These are phyloP conservation scores for Gossypium bickii DNA, from an alignment of 345 rosid genomes.

Conservation along the genomic window DNA sequence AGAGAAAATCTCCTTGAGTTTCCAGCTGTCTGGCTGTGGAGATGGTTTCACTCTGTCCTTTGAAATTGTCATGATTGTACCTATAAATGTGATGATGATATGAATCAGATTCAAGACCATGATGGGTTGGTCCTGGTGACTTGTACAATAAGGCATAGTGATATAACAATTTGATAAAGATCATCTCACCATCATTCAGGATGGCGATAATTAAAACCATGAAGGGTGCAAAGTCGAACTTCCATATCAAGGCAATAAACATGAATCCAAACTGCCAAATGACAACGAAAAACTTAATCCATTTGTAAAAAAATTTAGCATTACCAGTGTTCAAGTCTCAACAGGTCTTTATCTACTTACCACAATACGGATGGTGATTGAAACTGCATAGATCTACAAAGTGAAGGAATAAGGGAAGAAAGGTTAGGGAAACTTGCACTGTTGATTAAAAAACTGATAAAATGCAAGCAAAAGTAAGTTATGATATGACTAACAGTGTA, in stretches of 20 bases:
- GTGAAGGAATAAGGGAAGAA: conserved; percentile 2
- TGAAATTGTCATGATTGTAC: conserved; percentile 90
- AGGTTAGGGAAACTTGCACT: neutral
- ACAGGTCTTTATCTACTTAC: conserved; percentile 21
- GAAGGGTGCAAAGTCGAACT: conserved; percentile 87
- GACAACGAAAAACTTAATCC: neutral
- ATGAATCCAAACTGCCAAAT: conserved; percentile 75
- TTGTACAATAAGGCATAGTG: neutral
- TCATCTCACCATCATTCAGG: conserved; percentile 68
- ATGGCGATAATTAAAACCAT: conserved; percentile 93
- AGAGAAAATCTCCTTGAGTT: conserved; percentile 70
- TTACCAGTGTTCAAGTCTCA: neutral
- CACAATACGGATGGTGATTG: conserved; percentile 88
- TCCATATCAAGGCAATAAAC: conserved; percentile 85
- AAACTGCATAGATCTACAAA: conserved; percentile 87
- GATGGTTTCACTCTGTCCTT: conserved; percentile 86
- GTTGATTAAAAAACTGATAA: neutral
- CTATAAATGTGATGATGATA: conserved; percentile 23
- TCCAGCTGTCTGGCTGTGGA: conserved; percentile 92
- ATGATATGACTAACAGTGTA: conserved; percentile 57
- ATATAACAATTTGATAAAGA: conserved; percentile 7
- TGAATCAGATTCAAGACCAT: conserved; percentile 15
- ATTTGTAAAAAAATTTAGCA: neutral
- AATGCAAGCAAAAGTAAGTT: neutral
- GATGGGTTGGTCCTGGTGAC: neutral